Evolutionary conservation across 2,329 filamentous ascomycete species (phyloP).

Genomic region (Tolypocladium inflatum): DNA sequence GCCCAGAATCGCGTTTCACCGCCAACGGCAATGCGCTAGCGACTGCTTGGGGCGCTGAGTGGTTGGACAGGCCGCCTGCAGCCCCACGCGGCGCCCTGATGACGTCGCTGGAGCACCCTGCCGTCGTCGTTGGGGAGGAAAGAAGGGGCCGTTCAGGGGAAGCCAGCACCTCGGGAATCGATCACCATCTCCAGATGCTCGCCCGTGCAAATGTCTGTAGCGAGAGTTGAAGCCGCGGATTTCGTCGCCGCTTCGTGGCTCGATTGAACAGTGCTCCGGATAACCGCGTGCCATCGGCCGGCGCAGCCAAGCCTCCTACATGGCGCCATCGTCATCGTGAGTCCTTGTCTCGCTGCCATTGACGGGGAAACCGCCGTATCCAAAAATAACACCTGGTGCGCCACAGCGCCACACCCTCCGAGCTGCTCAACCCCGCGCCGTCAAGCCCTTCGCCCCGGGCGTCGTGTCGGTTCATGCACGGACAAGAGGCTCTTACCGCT

Average conservation of each 20-base stretch:
- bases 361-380: background rate
- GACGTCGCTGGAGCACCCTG: background rate
- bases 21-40: background rate
- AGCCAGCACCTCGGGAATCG: background rate
- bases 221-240: background rate
- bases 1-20: background rate
- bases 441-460: background rate
- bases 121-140: background rate
- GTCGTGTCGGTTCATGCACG: too few species aligned
- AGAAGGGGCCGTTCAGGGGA: background rate
- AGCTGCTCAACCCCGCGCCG: background rate
- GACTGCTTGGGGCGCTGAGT: background rate
- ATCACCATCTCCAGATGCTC: background rate
- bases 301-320: background rate
- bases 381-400: background rate
- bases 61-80: background rate
- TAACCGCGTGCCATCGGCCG: background rate
- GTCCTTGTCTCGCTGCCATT: background rate
- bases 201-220: background rate
- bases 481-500: too few species aligned
- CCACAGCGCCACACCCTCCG: background rate
- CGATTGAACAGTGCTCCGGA: too few species aligned
- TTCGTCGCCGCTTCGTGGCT: background rate
- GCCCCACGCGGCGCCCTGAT: background rate
- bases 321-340: background rate